Conservation (phyloP, 2,329 filamentous ascomycete species). For the Ascochyta viciae-villosae region DNA sequence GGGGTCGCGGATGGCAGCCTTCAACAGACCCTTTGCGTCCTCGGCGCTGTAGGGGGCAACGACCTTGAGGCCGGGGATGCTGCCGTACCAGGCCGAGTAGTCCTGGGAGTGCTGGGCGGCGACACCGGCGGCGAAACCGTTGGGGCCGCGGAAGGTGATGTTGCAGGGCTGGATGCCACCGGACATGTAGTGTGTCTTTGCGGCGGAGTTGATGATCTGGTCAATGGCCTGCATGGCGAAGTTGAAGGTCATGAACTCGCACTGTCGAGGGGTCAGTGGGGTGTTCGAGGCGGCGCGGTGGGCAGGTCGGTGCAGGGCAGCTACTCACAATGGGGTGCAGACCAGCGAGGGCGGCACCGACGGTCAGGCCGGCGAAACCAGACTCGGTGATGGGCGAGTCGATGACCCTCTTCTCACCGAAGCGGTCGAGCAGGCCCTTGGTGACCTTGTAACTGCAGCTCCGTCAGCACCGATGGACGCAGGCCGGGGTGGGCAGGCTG, state of each 20-base stretch:
- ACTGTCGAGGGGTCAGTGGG: constrained; percentile 62
- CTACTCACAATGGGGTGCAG: constrained; percentile 85
- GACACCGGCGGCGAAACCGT: constrained; percentile 96
- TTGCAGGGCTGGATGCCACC: constrained; percentile 99
- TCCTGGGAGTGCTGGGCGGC: constrained; percentile 98
- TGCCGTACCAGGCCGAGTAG: constrained; percentile 98
- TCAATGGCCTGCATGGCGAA: constrained; percentile 99
- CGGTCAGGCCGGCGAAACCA: constrained; percentile 90
- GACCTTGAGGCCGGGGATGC: constrained; percentile 96
- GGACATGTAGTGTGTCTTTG: constrained; percentile 99
- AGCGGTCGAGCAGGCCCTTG: constrained; percentile 94
- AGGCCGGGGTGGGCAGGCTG: constrained; percentile 1
- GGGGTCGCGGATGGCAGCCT: constrained; percentile 96
- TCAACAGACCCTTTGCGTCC: constrained; percentile 96
- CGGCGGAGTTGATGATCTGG: constrained; percentile 98
- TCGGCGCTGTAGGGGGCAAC: constrained; percentile 95
- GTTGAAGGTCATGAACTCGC: constrained; percentile 99
- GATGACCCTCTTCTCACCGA: constrained; percentile 96
- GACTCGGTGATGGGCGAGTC: constrained; percentile 98
- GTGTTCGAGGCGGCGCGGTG: no score
- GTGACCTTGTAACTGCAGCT: constrained; percentile 88
- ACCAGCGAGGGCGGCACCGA: constrained; percentile 93
- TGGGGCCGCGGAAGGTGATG: constrained; percentile 98
- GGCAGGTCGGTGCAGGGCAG: not conserved
- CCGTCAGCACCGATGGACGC: constrained; percentile 47